Base-by-base conservation (phyloP, 1,284 basidiomycete genomes). In the Ganoderma boninense region DNA sequence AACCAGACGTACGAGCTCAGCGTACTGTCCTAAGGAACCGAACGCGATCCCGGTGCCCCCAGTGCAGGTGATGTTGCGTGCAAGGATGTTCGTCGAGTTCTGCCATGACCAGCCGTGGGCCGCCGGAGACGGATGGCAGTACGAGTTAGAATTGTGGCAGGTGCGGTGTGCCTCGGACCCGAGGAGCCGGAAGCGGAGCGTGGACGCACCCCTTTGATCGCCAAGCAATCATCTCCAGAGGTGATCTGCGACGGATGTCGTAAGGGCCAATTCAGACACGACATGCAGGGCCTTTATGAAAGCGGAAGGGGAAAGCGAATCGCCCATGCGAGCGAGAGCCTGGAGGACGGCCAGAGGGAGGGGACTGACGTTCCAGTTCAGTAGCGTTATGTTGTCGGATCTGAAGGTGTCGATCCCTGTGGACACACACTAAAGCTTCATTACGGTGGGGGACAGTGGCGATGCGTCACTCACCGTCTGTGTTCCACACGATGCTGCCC, bases 1-100 rank as follows among this genome's bases (percentile, higher is more conserved):
- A 42, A 11, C 11, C 38, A 40, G 60, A 62, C 60, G 60, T 18
- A 89, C 87, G 75, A 89, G 74, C 73, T 89, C 84, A 8, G 80
- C 79, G 75, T 91, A 91, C 77, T 91, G 90, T 1, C 87, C 90
- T 46, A 90, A 80, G 5, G 88, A 90, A 23, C 90, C 90, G 74
- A 91, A 87, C 0, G 90, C 89, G 61, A 91, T 85, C 3, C 89
- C 90, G 67, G 89, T 90, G 20, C 90, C 90, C n/a, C 89, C 89
- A 35, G 84, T 81, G 74, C 89, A 90, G 52, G 85, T 86, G 63
- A 89, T 82, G 73, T 89, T 87, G 2, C 81, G 77, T 0, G 83
- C 85, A 26, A 84, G 68, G 68, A 91, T 82, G 72, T 89, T 87
- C 18, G 89, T 87, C 52, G 88, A 87, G 77, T 90, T 91, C 84